These are phyloP conservation scores for Microthlaspi erraticum DNA, from an alignment of 345 rosid species.

Conservation along the genomic window DNA sequence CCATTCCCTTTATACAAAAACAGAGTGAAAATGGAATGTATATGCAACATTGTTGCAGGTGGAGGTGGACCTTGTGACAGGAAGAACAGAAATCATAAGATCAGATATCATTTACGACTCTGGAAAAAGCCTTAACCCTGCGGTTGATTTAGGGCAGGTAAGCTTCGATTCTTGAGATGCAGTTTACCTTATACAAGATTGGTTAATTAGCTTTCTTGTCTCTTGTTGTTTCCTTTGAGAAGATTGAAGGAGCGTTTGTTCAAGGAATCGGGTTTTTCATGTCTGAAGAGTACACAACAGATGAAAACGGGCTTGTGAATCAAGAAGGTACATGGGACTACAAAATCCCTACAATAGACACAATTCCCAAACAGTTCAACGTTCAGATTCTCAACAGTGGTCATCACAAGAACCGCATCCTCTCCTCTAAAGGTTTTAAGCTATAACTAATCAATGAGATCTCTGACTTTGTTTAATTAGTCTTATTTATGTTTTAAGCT, in stretches of 20 bases:
- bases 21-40: background rate
- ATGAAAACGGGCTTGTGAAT: conserved; percentile 69
- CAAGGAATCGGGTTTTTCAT: conserved; percentile 94
- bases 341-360: conserved; percentile 89
- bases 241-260: conserved; percentile 96
- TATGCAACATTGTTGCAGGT: conserved; percentile 58
- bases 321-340: conserved; percentile 86
- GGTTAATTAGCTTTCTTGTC: background rate
- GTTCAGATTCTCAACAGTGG: conserved; percentile 81
- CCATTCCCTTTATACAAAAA: background rate
- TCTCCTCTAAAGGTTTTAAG: conserved; percentile 77
- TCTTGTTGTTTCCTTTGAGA: background rate
- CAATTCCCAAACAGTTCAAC: conserved; percentile 77
- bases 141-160: conserved; percentile 97
- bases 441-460: conserved; percentile 5
- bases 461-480: background rate
- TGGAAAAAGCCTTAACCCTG: conserved; percentile 73
- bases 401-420: conserved; percentile 70
- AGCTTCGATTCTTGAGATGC: conserved; percentile 26
- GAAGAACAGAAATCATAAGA: conserved; percentile 54
- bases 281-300: conserved; percentile 80
- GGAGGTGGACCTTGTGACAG: conserved; percentile 86
- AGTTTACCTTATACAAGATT: conserved; percentile 21
- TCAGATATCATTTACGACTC: conserved; percentile 49
- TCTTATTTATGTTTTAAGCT: background rate